phyloP scores from a whole-genome alignment of 139 green algal genomes.

The Dunaliella primolecta region DNA sequence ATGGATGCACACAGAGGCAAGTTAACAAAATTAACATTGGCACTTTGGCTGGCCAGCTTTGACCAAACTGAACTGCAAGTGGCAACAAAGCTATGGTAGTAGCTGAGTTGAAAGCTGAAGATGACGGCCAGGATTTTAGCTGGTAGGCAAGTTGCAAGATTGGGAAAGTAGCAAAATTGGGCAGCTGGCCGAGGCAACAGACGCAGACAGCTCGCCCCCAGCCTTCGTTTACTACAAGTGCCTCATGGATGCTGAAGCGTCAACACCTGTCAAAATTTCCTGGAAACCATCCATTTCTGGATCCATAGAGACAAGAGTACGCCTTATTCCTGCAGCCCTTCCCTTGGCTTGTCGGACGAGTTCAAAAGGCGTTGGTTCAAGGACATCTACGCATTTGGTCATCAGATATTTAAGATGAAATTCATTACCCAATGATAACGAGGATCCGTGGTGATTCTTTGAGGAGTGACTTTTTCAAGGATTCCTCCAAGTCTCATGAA shows the following conservation, averaged over 20 bases:
- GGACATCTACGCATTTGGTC: too few relatives aligned
- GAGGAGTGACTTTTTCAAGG: too few relatives aligned
- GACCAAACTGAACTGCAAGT: neutral
- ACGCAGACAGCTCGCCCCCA: neutral
- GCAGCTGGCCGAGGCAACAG: neutral
- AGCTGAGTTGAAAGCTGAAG: neutral
- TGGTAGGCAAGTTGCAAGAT: neutral
- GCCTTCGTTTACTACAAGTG: neutral
- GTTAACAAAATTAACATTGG: neutral
- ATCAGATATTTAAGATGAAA: too few relatives aligned
- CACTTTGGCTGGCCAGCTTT: neutral
- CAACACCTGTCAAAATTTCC: neutral
- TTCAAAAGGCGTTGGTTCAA: too few relatives aligned
- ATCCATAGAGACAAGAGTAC: too few relatives aligned
- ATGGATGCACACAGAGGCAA: neutral
- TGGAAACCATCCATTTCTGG: too few relatives aligned
- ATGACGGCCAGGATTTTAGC: neutral
- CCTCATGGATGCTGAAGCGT: neutral
- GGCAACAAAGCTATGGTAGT: neutral
- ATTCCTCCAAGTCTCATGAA: too few relatives aligned
- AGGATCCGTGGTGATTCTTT: too few relatives aligned
- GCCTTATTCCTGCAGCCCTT: too few relatives aligned
- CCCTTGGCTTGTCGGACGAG: too few relatives aligned
- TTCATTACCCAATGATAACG: too few relatives aligned
- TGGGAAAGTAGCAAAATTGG: too few relatives aligned